Evolutionary conservation across 768 basidiomycete species (phyloP).

Genomic region (Obba rivulosa): DNA sequence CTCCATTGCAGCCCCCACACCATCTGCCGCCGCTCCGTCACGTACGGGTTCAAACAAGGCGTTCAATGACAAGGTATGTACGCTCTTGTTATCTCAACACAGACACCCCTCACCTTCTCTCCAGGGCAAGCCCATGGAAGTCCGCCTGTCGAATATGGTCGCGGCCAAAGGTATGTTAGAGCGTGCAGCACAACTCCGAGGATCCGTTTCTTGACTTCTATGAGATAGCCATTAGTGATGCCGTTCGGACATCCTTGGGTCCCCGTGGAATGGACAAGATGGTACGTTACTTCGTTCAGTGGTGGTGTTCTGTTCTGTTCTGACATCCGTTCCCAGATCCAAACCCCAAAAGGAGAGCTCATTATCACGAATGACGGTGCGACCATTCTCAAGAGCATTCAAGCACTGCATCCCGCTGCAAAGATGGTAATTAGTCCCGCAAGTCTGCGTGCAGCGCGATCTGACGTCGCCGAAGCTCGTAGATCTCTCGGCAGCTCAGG

Average conservation of each 20-base stretch:
- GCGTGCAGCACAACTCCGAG: conserved; percentile 3
- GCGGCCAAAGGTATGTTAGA: conserved; percentile 81
- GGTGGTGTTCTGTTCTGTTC: neutral
- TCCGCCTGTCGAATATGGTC: conserved; percentile 94
- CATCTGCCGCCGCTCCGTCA: neutral
- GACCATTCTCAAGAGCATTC: conserved; percentile 92
- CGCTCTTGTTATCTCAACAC: neutral
- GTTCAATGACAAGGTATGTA: conserved; percentile 79
- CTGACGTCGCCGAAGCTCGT: conserved; percentile 60
- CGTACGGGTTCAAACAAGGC: conserved; percentile 29
- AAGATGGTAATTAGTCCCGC: conserved; percentile 70
- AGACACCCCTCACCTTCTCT: conserved; percentile 25
- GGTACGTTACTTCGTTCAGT: conserved; percentile 41
- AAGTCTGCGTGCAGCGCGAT: neutral
- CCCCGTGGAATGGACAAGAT: conserved; percentile 99
- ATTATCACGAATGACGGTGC: conserved; percentile 99
- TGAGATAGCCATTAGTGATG: conserved; percentile 85
- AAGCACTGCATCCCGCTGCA: conserved; percentile 95
- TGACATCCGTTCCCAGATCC: conserved; percentile 55
- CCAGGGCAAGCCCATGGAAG: conserved; percentile 97
- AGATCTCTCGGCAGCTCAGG: conserved; percentile 95
- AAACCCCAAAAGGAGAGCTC: conserved; percentile 93
- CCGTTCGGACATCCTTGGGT: conserved; percentile 92
- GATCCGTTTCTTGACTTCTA: conserved; percentile 8
- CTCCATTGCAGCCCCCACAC: conserved; percentile 12